Evolutionary conservation across 2,329 filamentous ascomycete species (phyloP), one percentile per base, ranked within the genome.

Genomic region (Apiospora aurea): DNA sequence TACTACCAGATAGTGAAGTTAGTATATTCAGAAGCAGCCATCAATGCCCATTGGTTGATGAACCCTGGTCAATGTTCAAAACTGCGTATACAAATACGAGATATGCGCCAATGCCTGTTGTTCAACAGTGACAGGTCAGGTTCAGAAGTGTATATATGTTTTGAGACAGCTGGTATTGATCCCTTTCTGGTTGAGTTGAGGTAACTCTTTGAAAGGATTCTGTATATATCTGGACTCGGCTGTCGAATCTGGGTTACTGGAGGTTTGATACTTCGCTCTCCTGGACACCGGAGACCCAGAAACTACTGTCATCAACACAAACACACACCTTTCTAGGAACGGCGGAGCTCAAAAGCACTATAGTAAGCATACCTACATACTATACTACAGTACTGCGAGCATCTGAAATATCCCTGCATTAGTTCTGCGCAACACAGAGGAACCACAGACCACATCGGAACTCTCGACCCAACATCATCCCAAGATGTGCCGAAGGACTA

Each of bases 401-500:
- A 34, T 38, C 2, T 21, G 21, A 16, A 61, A 29, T 21, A 38
- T 26, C 53, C 29, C 14, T 61, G 21, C 16, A 14, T 34, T 61
- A 61, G 29, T 11, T 61, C 16, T 21, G 10, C 13, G 66, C 43
- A 47, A n/a, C 34, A 34, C 5, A 26, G 8, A 61, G 61, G n/a
- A 7, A 21, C 26, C 18, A 1, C 26, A 29, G 26, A 10, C 8
- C 46, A 41, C 11, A 66, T n/a, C 14, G 6, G 4, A 34, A 14
- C 29, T 24, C 10, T 38, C 24, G 16, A 10, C 57, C 29, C 2
- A 18, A 16, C 64, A 14, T 13, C n/a, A 29, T 1, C 34, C 34
- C 47, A 38, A 70, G 10, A 80, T 80, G 78, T 80, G 78, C 44
- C 69, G 72, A 1, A 72, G 53, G 0, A 74, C 72, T 0, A 68